These are phyloP conservation scores for Euphorbia celastroides DNA, from an alignment of 441 rosid species.

Conservation along the genomic window DNA sequence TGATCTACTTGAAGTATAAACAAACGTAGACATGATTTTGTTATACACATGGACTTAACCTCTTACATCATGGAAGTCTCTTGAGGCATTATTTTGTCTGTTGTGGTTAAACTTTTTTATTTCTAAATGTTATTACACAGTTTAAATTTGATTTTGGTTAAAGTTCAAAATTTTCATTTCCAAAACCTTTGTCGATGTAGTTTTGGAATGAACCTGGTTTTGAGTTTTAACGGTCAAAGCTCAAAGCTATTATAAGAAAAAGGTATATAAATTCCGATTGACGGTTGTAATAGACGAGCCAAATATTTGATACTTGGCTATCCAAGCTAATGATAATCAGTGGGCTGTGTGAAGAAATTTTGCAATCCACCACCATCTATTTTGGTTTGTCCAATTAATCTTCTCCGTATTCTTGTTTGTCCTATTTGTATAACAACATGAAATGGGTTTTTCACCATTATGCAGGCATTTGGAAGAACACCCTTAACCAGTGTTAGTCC, in stretches of 20 bases:
- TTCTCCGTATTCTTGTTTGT: background rate
- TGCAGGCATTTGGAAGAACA: constrained; percentile 85
- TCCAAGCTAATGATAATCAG: background rate
- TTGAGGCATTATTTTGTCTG: background rate
- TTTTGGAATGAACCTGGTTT: background rate
- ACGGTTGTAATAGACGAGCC: background rate
- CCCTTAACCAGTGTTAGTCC: constrained; percentile 82
- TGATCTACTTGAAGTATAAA: background rate
- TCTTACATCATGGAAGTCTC: background rate
- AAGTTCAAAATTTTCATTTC: background rate
- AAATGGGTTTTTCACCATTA: constrained; percentile 11
- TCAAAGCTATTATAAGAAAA: too few relatives aligned
- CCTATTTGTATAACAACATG: constrained; percentile 1
- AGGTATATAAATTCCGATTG: too few relatives aligned
- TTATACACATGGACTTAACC: background rate
- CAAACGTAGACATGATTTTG: background rate
- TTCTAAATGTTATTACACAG: too few relatives aligned
- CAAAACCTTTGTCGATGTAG: background rate
- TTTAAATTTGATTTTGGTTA: too few relatives aligned
- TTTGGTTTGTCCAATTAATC: background rate
- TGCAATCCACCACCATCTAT: background rate
- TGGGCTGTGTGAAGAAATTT: background rate
- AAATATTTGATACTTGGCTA: background rate
- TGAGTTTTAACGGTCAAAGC: background rate
- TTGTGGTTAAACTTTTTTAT: background rate